phyloP scores from a whole-genome alignment of 176 grass and related monocot species.

The Tillandsia fasciculata region DNA sequence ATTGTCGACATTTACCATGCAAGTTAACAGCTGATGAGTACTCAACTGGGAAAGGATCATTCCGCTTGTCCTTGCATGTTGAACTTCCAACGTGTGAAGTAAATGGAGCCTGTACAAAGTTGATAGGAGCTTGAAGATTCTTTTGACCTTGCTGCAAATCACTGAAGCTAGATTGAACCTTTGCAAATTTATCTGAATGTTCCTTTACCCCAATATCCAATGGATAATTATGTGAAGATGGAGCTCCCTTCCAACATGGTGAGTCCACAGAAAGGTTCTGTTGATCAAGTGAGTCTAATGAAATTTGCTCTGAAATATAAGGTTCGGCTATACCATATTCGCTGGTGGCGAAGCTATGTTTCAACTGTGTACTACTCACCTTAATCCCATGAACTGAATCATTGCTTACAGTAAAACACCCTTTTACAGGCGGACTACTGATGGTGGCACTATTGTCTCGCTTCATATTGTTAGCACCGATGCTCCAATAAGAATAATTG shows the following conservation, averaged over 20 bases:
- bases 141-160: conserved; percentile 17
- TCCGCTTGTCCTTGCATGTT: neutral
- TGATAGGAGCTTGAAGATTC: neutral
- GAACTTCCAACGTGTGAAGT: neutral
- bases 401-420: neutral
- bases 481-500: neutral
- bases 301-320: conserved; percentile 10
- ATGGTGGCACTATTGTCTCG: neutral
- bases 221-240: conserved; percentile 22
- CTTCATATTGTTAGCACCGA: neutral
- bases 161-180: conserved; percentile 11
- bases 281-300: conserved; percentile 23
- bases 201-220: conserved; percentile 32
- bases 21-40: conserved; percentile 11
- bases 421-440: neutral
- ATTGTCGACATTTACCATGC: conserved; percentile 7
- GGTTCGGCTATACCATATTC: too few species aligned
- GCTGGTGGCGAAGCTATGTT: too few species aligned
- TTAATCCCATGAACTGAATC: neutral
- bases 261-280: conserved; percentile 49
- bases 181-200: neutral
- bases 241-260: conserved; percentile 65
- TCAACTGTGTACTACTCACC: too few species aligned
- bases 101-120: neutral
- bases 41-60: neutral